Conservation (phyloP, 2,329 filamentous ascomycete genomes). For the Ophiocordyceps sinensis region DNA sequence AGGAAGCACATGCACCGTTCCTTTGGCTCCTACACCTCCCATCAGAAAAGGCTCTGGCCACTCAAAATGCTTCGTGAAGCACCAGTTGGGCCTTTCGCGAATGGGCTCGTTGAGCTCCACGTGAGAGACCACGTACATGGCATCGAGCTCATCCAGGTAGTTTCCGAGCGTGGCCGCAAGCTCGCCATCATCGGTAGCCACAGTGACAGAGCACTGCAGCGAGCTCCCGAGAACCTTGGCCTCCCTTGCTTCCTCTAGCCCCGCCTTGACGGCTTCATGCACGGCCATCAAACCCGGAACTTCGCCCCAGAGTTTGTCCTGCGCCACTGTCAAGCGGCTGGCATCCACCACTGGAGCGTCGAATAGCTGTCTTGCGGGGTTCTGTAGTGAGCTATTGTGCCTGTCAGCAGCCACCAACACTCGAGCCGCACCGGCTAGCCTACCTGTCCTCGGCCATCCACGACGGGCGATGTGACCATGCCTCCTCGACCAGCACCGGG, state of each 20-base stretch:
- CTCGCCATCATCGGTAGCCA: conserved; percentile 29
- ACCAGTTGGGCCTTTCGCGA: conserved; percentile 21
- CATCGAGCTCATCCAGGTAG: conserved; percentile 37
- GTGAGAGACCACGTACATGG: conserved; percentile 55
- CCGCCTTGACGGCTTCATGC: conserved; percentile 55
- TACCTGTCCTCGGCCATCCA: conserved; percentile 39
- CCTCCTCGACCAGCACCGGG: conserved; percentile 75
- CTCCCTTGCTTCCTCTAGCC: conserved; percentile 57
- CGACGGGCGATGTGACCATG: conserved; percentile 62
- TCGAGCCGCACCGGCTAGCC: not conserved
- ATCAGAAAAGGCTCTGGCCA: too few species aligned
- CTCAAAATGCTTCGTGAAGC: conserved; percentile 27
- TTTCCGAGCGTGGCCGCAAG: conserved; percentile 20
- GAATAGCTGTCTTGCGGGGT: conserved; percentile 35
- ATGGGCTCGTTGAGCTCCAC: conserved; percentile 32
- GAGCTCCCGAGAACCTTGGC: conserved; percentile 67
- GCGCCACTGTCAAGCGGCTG: conserved; percentile 22
- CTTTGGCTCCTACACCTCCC: conserved; percentile 15
- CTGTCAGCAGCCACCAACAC: conserved; percentile 5
- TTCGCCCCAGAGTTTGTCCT: conserved; percentile 24
- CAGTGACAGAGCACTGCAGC: conserved; percentile 58
- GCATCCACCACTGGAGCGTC: conserved; percentile 25
- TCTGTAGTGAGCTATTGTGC: conserved; percentile 11
- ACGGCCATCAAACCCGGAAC: conserved; percentile 36
- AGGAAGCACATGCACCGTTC: conserved; percentile 30